A percentile compares a stretch with the other conserved stretches of the same genome.
These are phyloP conservation scores for Albifimbria verrucaria DNA, from an alignment of 2,329 filamentous ascomycete genomes.

Conservation along the genomic window DNA sequence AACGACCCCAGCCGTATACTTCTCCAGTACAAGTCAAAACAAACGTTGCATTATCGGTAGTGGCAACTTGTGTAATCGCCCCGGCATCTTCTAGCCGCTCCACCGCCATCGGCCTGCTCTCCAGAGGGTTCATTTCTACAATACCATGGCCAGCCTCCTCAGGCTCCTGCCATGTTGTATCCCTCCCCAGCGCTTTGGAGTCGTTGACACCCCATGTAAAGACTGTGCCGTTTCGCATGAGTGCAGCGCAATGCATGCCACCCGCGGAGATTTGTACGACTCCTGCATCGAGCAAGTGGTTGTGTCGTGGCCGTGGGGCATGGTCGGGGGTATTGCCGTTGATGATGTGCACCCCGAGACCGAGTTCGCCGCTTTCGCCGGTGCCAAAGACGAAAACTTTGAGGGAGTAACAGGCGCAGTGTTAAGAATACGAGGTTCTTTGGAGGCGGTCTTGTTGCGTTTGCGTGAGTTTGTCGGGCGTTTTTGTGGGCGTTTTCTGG, in stretches of 20 bases:
- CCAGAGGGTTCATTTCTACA: slow-evolving; percentile 52
- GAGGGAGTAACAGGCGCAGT: slow-evolving; percentile 3
- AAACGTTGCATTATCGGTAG: slow-evolving; percentile 45
- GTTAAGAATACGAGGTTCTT: background rate
- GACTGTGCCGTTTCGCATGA: slow-evolving; percentile 61
- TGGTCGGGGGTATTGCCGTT: background rate
- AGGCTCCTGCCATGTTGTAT: slow-evolving; percentile 43
- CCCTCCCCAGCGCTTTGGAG: slow-evolving; percentile 59
- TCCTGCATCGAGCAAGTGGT: slow-evolving; percentile 52
- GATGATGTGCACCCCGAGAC: slow-evolving; percentile 6
- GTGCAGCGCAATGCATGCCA: slow-evolving; percentile 60
- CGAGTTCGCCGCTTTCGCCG: slow-evolving; percentile 12
- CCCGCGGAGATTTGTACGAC: slow-evolving; percentile 62
- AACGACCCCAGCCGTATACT: slow-evolving; percentile 68
- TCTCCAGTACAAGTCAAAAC: slow-evolving; percentile 55
- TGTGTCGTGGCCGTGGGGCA: slow-evolving; percentile 30
- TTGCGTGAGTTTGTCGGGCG: background rate
- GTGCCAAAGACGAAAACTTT: slow-evolving; percentile 10
- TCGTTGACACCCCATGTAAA: slow-evolving; percentile 68
- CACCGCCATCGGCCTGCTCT: slow-evolving; percentile 54
- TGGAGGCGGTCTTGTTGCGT: background rate
- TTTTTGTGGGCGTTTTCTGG: background rate
- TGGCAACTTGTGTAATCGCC: slow-evolving; percentile 55
- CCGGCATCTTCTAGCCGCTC: slow-evolving; percentile 42
- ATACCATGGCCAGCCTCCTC: slow-evolving; percentile 22